Evolutionary conservation across 164 flowering plant species (phyloP).

Genomic region (Vitis rupestris): DNA sequence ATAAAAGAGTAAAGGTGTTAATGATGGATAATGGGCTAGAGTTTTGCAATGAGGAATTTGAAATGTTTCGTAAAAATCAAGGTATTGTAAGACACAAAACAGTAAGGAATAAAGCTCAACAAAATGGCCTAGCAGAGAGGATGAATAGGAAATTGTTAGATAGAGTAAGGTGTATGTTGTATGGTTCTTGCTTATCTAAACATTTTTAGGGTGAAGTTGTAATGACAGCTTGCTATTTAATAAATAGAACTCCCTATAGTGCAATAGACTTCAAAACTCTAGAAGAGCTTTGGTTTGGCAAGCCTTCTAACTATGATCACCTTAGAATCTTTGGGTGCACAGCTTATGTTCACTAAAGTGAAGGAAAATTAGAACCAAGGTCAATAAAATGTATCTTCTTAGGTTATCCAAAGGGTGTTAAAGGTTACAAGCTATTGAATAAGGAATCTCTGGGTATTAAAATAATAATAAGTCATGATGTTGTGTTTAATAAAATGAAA

Average conservation of each 20-base stretch:
- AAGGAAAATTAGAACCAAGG: background rate
- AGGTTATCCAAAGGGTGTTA: slow-evolving; percentile 3
- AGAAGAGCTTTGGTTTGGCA: background rate
- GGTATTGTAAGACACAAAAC: background rate
- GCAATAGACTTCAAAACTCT: background rate
- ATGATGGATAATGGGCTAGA: background rate
- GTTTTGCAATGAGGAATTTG: background rate
- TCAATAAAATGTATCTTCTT: background rate
- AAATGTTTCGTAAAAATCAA: background rate
- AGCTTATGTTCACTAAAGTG: background rate
- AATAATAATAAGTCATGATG: background rate
- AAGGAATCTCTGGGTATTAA: background rate
- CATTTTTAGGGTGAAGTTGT: slow-evolving; percentile 6
- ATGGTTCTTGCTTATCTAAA: background rate
- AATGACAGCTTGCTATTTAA: background rate
- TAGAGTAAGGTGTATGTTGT: background rate
- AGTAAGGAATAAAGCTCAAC: background rate
- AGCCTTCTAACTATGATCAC: background rate
- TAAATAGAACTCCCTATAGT: background rate
- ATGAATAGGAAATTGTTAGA: background rate
- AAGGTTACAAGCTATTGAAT: background rate
- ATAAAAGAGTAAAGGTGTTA: background rate
- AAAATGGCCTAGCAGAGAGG: slow-evolving; percentile 10
- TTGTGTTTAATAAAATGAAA: no score
- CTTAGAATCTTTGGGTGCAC: background rate